Percentiles rank a stretch among this genome's conserved stretches.
Conservation (phyloP, 805 yeast genomes). For the Crinitomyces ghanaensis region DNA sequence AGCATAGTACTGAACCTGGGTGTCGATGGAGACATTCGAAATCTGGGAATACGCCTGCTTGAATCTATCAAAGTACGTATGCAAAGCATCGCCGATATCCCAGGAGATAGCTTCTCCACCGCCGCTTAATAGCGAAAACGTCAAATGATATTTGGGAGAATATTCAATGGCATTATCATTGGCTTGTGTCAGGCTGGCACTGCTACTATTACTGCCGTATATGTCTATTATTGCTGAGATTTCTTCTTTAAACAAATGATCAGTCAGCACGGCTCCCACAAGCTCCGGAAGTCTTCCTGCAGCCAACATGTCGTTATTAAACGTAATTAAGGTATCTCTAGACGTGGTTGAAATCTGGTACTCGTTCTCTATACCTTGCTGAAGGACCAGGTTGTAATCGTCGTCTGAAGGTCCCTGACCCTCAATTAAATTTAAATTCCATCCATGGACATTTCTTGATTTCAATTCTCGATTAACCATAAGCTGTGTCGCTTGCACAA, state of each 20-base stretch:
- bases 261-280: conserved; percentile 40
- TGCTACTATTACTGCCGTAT: conserved; percentile 7
- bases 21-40: conserved; percentile 64
- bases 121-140: conserved; percentile 64
- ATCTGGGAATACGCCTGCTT: conserved; percentile 40
- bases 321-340: conserved; percentile 31
- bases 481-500: conserved; percentile 42
- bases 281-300: conserved; percentile 53
- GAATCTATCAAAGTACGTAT: conserved; percentile 43
- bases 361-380: conserved; percentile 31
- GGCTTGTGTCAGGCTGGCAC: conserved; percentile 8
- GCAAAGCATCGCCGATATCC: conserved; percentile 52
- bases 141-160: conserved; percentile 60
- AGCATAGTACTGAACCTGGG: conserved; percentile 68
- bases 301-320: conserved; percentile 35
- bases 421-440: conserved; percentile 23
- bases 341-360: conserved; percentile 33
- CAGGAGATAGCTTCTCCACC: conserved; percentile 46
- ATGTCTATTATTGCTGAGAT: conserved; percentile 21
- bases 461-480: conserved; percentile 35
- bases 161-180: conserved; percentile 39
- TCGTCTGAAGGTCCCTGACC: conserved; percentile 17
- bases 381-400: conserved; percentile 32
- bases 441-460: conserved; percentile 8
- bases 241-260: conserved; percentile 36